Evolutionary conservation across 2,329 filamentous ascomycete genomes (phyloP).

Genomic region (Neopestalotiopsis clavispora): DNA sequence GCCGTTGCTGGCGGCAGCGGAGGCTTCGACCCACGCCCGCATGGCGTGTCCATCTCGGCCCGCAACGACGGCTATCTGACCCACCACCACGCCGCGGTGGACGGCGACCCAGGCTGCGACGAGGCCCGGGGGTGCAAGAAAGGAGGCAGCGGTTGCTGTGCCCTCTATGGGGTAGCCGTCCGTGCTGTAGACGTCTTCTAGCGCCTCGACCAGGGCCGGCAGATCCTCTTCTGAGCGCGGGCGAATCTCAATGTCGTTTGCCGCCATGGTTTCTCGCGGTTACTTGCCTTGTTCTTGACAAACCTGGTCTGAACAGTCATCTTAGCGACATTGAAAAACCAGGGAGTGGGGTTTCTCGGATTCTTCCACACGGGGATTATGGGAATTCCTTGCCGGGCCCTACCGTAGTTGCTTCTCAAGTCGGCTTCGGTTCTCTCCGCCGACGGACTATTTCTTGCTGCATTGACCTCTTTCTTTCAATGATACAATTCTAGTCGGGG

Average conservation of each 20-base stretch:
- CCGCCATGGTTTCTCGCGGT: not conserved
- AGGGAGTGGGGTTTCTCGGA: not conserved
- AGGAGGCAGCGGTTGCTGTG: not conserved
- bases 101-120: constrained; percentile 14
- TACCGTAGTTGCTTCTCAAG: not conserved
- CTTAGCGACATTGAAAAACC: not conserved
- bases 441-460: not conserved
- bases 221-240: constrained; percentile 22
- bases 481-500: not conserved
- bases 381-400: not conserved
- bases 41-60: not conserved
- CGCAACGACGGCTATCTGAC: constrained; percentile 8
- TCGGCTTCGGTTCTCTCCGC: not conserved
- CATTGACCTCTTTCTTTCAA: not conserved
- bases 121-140: not conserved
- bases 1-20: not conserved
- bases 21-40: not conserved
- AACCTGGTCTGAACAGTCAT: not conserved
- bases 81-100: not conserved
- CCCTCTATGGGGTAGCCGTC: constrained; percentile 28
- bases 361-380: not conserved
- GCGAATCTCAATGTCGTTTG: constrained; percentile 20
- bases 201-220: constrained; percentile 21
- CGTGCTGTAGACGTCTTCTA: constrained; percentile 23
- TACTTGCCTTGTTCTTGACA: not conserved